A percentile compares a stretch with the other conserved stretches of the same genome.
Conservation (phyloP, 2,329 filamentous ascomycete species). For the Dichotomopilus funicola region DNA sequence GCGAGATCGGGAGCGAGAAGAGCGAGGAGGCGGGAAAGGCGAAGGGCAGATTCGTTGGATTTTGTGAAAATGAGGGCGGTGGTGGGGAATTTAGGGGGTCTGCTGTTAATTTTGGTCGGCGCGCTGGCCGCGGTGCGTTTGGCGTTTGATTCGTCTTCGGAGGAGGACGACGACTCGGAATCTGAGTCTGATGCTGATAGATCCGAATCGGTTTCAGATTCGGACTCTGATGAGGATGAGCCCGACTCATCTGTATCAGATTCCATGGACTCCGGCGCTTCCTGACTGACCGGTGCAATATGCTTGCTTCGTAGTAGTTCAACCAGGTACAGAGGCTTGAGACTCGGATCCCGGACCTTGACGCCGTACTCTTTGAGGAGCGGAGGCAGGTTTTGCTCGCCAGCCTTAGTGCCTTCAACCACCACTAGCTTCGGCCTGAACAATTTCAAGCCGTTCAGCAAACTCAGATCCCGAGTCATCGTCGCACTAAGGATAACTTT, state of each 20-base stretch:
- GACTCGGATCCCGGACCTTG: slow-evolving; percentile 59
- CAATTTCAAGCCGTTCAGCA: slow-evolving; percentile 67
- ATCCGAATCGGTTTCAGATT: slow-evolving; percentile 31
- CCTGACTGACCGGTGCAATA: slow-evolving; percentile 30
- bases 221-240: slow-evolving; percentile 20
- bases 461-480: slow-evolving; percentile 79
- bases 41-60: slow-evolving; percentile 80
- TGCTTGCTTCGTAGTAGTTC: slow-evolving; percentile 60
- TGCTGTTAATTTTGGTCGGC: background rate
- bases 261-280: slow-evolving; percentile 31
- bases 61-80: slow-evolving; percentile 78
- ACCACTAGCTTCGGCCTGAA: slow-evolving; percentile 68
- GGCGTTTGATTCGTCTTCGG: background rate
- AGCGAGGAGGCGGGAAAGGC: slow-evolving; percentile 71
- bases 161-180: background rate
- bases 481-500: slow-evolving; percentile 90
- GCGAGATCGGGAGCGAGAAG: slow-evolving; percentile 57
- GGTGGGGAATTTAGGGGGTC: slow-evolving; percentile 28
- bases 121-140: background rate
- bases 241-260: slow-evolving; percentile 26
- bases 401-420: slow-evolving; percentile 50
- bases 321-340: slow-evolving; percentile 81
- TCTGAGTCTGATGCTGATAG: slow-evolving; percentile 20
- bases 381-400: slow-evolving; percentile 47
- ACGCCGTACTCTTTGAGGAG: slow-evolving; percentile 59